Base-by-base conservation (phyloP, 805 yeast genomes). In the Nakazawaea sp. region DNA sequence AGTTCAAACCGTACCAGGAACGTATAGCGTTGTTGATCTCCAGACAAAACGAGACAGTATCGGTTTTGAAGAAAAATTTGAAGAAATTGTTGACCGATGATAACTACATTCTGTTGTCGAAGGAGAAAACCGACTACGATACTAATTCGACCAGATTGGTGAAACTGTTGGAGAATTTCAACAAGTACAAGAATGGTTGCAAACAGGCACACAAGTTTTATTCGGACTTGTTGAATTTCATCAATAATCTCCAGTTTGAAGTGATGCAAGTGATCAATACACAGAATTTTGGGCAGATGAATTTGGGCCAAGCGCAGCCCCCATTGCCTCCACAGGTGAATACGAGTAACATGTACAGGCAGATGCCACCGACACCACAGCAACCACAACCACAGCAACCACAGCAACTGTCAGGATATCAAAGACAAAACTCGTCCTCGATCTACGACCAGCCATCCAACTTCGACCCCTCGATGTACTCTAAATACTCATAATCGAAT, bases 11-110 rank as follows among this genome's bases (percentile, higher is more conserved):
- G 0, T 77, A 75, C 45, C 76, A 76, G 35, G 66, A 70, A 2
- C 72, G 94, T 38, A 61, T 90, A 18, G 83, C 78, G 26, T 72
- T 76, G 1, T 72, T 89, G 9, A 67, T 81, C n/a, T 70, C 68
- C 27, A 75, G 76, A 36, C 96, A 89, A 55, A 66, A 68, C 18
- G 57, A 59, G 3, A 54, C 78, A 20, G 61, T 81, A 23, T 35
- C 44, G 12, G 50, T 48, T 6, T 58, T 74, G 36, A 69, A 72
- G 52, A 58, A 66, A 44, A 46, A 63, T 37, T 58, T 75, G 64
- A 45, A 60, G 36, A 51, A 60, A n/a, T 49, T 56, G 30, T 44
- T 81, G 57, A 66, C 23, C 63, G 59, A 40, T 64, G 56, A 51
- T 64, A 62, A 49, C 70, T 26, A 59, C 64, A n/a, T 72, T 45